A percentile compares a stretch with the other conserved stretches of the same genome.
Evolutionary conservation across 2,329 filamentous ascomycete species (phyloP).

Genomic region (Verticillium isaacii): DNA sequence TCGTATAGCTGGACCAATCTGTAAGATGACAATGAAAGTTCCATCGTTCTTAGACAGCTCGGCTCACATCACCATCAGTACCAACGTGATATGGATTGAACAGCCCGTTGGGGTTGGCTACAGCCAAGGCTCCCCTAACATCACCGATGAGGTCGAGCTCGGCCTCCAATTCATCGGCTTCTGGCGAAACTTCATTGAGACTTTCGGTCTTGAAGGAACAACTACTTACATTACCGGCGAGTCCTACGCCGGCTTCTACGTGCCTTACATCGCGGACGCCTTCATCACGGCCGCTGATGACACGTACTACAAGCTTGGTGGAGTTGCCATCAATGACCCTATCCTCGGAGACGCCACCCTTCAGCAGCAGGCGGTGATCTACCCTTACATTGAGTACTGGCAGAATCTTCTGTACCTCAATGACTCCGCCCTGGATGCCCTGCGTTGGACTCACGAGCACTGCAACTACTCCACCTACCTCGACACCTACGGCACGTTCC

Average conservation of each 20-base stretch:
- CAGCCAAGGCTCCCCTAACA: slow-evolving; percentile 58
- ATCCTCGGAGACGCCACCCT: slow-evolving; percentile 49
- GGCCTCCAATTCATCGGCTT: slow-evolving; percentile 74
- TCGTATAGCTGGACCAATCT: slow-evolving; percentile 69
- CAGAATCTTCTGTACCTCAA: slow-evolving; percentile 58
- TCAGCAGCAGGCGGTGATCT: slow-evolving; percentile 41
- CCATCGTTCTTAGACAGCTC: neutral
- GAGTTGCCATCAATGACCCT: slow-evolving; percentile 71
- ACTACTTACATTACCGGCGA: slow-evolving; percentile 73
- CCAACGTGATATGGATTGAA: slow-evolving; percentile 74
- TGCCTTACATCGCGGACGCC: slow-evolving; percentile 67
- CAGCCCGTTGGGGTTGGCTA: slow-evolving; percentile 65
- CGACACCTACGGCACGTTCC: slow-evolving; percentile 60
- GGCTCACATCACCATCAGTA: slow-evolving; percentile 20
- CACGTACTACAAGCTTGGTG: slow-evolving; percentile 62
- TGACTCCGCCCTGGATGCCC: slow-evolving; percentile 45
- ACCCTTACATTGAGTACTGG: slow-evolving; percentile 59
- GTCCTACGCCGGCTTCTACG: slow-evolving; percentile 61
- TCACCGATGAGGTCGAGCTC: slow-evolving; percentile 61
- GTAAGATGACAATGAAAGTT: neutral
- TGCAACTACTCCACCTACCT: slow-evolving; percentile 62
- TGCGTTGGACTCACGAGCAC: slow-evolving; percentile 47
- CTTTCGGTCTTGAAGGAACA: slow-evolving; percentile 60
- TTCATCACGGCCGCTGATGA: slow-evolving; percentile 66
- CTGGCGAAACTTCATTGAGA: slow-evolving; percentile 71